Conservation (phyloP, 352 stramenopile species). For the Globisporangium polare region DNA sequence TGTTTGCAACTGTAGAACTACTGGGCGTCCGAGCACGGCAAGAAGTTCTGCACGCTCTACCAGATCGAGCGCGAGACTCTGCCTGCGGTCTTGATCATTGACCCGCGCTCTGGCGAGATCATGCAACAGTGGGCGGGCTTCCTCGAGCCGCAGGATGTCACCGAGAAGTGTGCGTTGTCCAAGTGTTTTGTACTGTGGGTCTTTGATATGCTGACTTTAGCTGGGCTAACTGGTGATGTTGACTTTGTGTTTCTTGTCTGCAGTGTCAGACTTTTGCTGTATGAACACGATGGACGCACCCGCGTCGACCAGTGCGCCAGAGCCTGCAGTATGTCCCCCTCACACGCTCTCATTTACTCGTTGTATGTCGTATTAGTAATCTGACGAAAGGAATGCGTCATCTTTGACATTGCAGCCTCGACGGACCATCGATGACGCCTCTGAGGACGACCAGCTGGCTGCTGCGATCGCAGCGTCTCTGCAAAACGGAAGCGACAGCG, state of each 20-base stretch:
- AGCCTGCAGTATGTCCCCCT: conserved; percentile 1
- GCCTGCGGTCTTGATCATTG: conserved; percentile 70
- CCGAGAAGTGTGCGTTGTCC: conserved; percentile 58
- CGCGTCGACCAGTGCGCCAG: background rate
- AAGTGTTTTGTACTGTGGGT: background rate
- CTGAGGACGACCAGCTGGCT: conserved; percentile 74
- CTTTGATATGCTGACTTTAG: background rate
- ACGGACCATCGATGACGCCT: conserved; percentile 45
- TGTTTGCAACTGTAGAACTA: conserved; percentile 44
- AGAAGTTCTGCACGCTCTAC: conserved; percentile 82
- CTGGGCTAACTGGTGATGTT: conserved; percentile 4
- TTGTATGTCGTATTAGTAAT: background rate
- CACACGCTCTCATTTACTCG: too few species aligned
- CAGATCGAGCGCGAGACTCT: conserved; percentile 66
- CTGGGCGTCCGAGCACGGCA: conserved; percentile 72
- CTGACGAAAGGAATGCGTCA: background rate
- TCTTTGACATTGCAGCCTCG: background rate
- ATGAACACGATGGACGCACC: conserved; percentile 38
- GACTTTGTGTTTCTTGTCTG: background rate
- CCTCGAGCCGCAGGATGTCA: conserved; percentile 61
- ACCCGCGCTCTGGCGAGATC: conserved; percentile 73
- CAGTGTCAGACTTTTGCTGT: conserved; percentile 70
- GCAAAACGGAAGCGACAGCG: conserved; percentile 37
- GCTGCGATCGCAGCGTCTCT: conserved; percentile 79
- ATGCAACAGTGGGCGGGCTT: conserved; percentile 65